Evolutionary conservation across 805 yeast species (phyloP).

Genomic region (Metschnikowia drakensbergensis): DNA sequence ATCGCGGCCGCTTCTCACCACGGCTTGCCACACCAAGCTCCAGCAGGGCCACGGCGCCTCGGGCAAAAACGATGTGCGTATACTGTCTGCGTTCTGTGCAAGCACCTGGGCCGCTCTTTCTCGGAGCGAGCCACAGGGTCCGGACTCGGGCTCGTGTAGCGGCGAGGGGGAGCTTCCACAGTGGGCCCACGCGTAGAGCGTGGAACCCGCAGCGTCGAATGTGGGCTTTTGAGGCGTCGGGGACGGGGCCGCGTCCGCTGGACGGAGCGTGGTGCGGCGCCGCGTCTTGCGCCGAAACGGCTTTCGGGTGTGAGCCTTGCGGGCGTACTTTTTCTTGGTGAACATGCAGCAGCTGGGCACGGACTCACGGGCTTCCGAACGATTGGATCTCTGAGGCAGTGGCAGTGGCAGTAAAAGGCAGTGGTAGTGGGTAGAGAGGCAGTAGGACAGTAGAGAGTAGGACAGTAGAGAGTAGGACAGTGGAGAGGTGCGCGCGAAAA

Average conservation of each 20-base stretch:
- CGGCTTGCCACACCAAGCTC: constrained; percentile 30
- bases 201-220: constrained; percentile 16
- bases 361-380: too few relatives aligned
- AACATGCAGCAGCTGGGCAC: too few relatives aligned
- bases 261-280: constrained; percentile 6
- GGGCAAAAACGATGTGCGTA: constrained; percentile 21
- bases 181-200: constrained; percentile 18
- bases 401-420: too few relatives aligned
- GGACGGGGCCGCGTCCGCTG: not conserved
- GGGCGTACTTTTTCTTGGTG: constrained; percentile 10
- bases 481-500: not conserved
- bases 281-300: constrained; percentile 9
- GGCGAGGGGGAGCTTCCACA: not conserved
- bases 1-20: constrained; percentile 26
- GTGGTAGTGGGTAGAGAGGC: too few relatives aligned
- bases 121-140: constrained; percentile 2
- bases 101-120: constrained; percentile 26
- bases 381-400: too few relatives aligned
- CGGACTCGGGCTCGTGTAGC: too few relatives aligned
- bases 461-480: not conserved
- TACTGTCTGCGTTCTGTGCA: constrained; percentile 25
- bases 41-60: constrained; percentile 29
- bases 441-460: not conserved
- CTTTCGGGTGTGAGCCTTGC: constrained; percentile 8
- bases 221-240: constrained; percentile 5